These are phyloP conservation scores for Lasiodiplodia citricola DNA, from an alignment of 2,329 filamentous ascomycete species.

Conservation along the genomic window DNA sequence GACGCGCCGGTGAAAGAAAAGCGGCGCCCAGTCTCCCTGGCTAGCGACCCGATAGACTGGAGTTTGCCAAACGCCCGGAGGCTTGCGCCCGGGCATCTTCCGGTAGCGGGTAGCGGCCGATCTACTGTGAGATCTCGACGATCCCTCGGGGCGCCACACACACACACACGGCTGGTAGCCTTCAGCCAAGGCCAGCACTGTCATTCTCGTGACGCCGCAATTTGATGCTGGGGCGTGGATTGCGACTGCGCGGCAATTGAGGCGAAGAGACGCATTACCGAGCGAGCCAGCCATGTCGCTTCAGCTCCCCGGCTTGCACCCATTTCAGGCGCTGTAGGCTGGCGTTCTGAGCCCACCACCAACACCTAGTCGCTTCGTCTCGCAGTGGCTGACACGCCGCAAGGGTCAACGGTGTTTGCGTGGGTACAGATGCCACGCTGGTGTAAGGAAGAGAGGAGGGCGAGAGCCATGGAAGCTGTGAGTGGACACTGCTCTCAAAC, in stretches of 20 bases:
- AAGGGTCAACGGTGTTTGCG: conserved; percentile 12
- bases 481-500: conserved; percentile 2
- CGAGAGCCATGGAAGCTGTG: conserved; percentile 3
- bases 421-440: conserved; percentile 5
- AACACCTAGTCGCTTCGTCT: background rate
- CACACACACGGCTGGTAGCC: background rate
- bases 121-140: conserved; percentile 5
- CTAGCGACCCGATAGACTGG: conserved; percentile 6
- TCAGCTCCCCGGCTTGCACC: background rate
- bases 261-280: background rate
- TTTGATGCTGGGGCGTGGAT: background rate
- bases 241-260: background rate
- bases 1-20: background rate
- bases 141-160: conserved; percentile 5
- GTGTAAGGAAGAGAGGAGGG: background rate
- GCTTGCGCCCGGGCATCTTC: conserved; percentile 5
- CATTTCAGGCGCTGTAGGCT: too few species aligned
- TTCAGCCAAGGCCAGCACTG: background rate
- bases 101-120: background rate
- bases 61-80: conserved; percentile 4
- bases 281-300: background rate
- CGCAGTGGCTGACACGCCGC: background rate
- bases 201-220: conserved; percentile 9
- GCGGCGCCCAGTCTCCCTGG: background rate
- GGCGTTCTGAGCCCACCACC: background rate